Base-by-base conservation (phyloP, 2,329 filamentous ascomycete genomes). In the Apiospora arundinis region DNA sequence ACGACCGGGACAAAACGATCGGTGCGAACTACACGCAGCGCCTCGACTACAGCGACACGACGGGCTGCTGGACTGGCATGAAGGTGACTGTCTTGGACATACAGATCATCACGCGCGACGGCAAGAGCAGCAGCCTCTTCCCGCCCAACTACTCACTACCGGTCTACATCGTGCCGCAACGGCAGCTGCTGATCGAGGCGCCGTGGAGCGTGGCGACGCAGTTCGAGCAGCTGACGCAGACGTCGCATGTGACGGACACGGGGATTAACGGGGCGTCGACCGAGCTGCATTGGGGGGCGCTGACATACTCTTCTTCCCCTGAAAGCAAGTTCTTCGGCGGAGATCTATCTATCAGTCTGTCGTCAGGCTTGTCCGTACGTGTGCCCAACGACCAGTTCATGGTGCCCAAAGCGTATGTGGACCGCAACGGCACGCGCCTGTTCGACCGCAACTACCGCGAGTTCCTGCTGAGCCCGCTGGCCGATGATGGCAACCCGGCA, bases 21-120 rank as follows among this genome's bases (percentile, higher is more conserved):
- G 65, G 65, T 2, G 21, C 8, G 2, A 67, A 67, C 65, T 45
- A 67, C 42, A 67, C 65, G 21, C 44, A 44, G 9, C 21, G 16
- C 23, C 65, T 67, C 42, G 65, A 67, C 21, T 67, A 44, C 65
- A 67, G 65, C 65, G 60, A 37, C 28, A 14, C 32, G 9, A 42
- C 60, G 28, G 42, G 65, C 21, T 67, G 65, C 65, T 40, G 65
- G 37, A 67, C 28, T 12, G 56, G 70, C 63, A 32, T 81, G 76
- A 32, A 79, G 1, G 74, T 80, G 28, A 72, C 73, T 37, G 76
- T 81, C 40, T 70, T 73, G 37, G 77, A 81, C 70, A 77, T 81
- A 16, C 70, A 74, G n/a, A 74, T 81, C 71, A 78, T 80, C 72
- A 80, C 77, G 72, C 75, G 76, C 4, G 80, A 80, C 72, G 78